Conservation (phyloP, 495 filamentous ascomycete species). For the Daldinia childiae region DNA sequence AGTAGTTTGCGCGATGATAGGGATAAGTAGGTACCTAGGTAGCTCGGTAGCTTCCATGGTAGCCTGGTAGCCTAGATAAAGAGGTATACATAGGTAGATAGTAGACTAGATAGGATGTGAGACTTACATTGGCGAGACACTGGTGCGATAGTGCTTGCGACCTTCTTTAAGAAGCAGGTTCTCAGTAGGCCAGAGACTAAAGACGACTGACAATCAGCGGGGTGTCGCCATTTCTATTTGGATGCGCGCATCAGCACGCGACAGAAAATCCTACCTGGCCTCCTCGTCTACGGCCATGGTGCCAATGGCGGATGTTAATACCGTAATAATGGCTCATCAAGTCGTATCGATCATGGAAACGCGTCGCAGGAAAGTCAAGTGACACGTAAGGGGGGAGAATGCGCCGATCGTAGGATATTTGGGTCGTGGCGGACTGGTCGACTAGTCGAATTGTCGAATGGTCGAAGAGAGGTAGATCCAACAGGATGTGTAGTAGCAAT, state of each 20-base stretch:
- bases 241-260: constrained; percentile 14
- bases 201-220: constrained; percentile 32
- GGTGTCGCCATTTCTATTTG: constrained; percentile 8
- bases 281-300: constrained; percentile 64
- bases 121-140: constrained; percentile 77
- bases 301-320: constrained; percentile 44
- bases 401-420: constrained; percentile 34
- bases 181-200: constrained; percentile 58
- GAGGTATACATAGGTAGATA: constrained; percentile 8
- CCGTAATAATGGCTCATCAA: constrained; percentile 43
- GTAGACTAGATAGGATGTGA: constrained; percentile 19
- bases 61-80: constrained; percentile 37
- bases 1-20: constrained; percentile 21
- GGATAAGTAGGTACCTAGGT: constrained; percentile 19
- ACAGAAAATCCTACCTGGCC: constrained; percentile 52
- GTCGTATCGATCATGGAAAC: constrained; percentile 45
- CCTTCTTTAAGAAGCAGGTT: constrained; percentile 69
- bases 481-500: background rate
- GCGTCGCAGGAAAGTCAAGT: constrained; percentile 28
- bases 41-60: too few relatives aligned
- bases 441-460: too few relatives aligned
- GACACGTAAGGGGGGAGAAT: constrained; percentile 25
- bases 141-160: constrained; percentile 77
- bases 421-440: constrained; percentile 7
- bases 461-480: background rate